Conservation (phyloP, 2,329 filamentous ascomycete genomes). For the Alternaria arborescens region DNA sequence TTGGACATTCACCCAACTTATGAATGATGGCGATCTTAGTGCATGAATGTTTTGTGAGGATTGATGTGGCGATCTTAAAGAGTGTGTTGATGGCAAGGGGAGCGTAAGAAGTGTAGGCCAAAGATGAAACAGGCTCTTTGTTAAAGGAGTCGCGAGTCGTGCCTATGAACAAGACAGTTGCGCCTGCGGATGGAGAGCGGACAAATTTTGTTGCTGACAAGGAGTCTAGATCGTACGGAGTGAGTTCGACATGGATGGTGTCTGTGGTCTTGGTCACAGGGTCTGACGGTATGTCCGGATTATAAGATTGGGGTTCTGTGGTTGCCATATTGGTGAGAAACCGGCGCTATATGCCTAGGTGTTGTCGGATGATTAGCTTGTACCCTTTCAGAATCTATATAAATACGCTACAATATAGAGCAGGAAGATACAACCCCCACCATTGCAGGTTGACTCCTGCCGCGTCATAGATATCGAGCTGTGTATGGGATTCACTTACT, state of each 20-base stretch:
- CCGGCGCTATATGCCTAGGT: neutral
- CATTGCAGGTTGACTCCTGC: neutral
- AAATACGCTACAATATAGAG: neutral
- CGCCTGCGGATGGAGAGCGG: constrained; percentile 60
- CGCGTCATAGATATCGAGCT: neutral
- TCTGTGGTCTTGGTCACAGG: constrained; percentile 39
- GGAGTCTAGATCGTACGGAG: constrained; percentile 67
- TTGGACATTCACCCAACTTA: constrained; percentile 82
- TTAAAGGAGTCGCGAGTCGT: constrained; percentile 81
- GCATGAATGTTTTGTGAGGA: constrained; percentile 70
- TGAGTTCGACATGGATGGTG: constrained; percentile 74
- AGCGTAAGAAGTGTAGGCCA: constrained; percentile 78
- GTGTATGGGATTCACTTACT: neutral
- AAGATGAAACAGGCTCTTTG: constrained; percentile 74
- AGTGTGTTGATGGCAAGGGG: constrained; percentile 75
- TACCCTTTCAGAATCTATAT: neutral
- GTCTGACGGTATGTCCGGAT: constrained; percentile 36
- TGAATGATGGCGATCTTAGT: constrained; percentile 82
- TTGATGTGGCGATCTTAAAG: constrained; percentile 66
- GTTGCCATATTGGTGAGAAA: constrained; percentile 29
- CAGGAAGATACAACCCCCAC: neutral
- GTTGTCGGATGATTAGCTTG: neutral
- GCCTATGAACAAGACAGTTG: constrained; percentile 56
- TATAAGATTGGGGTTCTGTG: constrained; percentile 38
- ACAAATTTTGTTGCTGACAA: constrained; percentile 70